phyloP scores from a whole-genome alignment of 768 basidiomycete genomes.

The Auriscalpium vulgare region DNA sequence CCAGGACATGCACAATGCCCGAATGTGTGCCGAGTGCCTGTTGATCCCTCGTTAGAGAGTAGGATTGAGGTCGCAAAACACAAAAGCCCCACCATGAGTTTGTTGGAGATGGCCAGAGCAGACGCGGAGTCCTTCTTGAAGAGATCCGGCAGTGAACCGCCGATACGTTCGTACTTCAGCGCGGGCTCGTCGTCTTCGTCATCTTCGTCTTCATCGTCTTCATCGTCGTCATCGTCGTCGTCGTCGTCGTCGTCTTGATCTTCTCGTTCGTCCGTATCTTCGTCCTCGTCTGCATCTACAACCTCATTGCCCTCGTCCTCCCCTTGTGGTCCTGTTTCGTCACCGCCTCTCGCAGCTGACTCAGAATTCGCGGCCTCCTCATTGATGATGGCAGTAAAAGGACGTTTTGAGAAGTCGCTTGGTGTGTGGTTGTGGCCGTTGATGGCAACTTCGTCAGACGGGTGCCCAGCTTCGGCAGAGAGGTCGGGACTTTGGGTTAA shows the following conservation, averaged over 20 bases:
- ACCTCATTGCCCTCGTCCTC: constrained; percentile 7
- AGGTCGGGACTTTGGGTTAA: too few species aligned
- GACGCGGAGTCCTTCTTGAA: constrained; percentile 88
- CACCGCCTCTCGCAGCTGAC: neutral
- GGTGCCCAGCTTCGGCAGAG: too few species aligned
- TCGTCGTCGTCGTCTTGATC: constrained; percentile 29
- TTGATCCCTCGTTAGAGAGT: neutral
- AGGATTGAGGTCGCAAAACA: neutral
- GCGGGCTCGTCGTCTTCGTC: constrained; percentile 88
- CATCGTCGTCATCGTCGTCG: constrained; percentile 39
- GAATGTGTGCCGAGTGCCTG: constrained; percentile 90
- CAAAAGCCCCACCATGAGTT: constrained; percentile 49
- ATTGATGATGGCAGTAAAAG: neutral
- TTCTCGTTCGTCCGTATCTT: constrained; percentile 11
- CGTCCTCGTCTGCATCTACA: constrained; percentile 12
- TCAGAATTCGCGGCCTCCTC: neutral
- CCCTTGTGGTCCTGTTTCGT: neutral
- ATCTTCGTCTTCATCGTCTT: constrained; percentile 49
- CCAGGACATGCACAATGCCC: constrained; percentile 86
- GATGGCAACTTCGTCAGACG: too few species aligned
- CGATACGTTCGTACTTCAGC: constrained; percentile 83
- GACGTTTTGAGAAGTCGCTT: neutral
- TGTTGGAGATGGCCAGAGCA: constrained; percentile 66
- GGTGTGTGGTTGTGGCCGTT: neutral
- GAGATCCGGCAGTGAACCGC: constrained; percentile 63